Base-by-base conservation (phyloP, 768 basidiomycete genomes). In the Pleurotus djamor region DNA sequence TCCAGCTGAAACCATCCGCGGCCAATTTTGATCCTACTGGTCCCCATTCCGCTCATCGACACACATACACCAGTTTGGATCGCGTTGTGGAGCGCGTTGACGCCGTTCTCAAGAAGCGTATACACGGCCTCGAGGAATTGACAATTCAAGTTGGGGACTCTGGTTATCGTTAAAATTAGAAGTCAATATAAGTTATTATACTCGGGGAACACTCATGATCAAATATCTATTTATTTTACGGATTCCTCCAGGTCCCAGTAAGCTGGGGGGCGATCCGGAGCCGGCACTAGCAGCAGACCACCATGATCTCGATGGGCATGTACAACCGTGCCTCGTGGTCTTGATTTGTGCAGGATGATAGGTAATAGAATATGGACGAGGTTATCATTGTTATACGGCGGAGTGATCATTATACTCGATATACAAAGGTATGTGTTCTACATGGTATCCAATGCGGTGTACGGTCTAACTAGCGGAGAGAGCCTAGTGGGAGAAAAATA, bases 91-190 rank as follows among this genome's bases (percentile, higher is more conserved):
- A 87, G 67, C 79, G 85, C 34, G 94, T 98, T 4, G 86, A 96
- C 67, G 73, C 77, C 17, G 71, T 92, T 37, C 67, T 99, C 63
- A 83, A 87, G 65, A 76, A 80, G 64, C 81, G 80, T 64, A 94
- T 99, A 69, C 76, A 81, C 6, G 94, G 93, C 37, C 72, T 99
- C 44, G 89, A 91, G 63, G 94, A 98, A 73, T 72, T 99, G 60
- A 92, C 91, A 2, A 88, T 99, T 64, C 96, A 99, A 72, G 80
- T 96, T 12, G 93, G 94, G 51, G 77, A 74, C 50, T 41, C 54
- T 32, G 41, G 12, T 32, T 32, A n/a, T 17, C 12, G 45, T 7
- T 47, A 16, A 47, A n/a, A 17, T 12, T 47, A 12, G 45, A 47
- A 10, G 38, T n/a, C 38, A 10, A 47, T 17, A 43, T 56, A 44